Base-by-base conservation (phyloP, 345 rosid species). In the Populus davidiana region DNA sequence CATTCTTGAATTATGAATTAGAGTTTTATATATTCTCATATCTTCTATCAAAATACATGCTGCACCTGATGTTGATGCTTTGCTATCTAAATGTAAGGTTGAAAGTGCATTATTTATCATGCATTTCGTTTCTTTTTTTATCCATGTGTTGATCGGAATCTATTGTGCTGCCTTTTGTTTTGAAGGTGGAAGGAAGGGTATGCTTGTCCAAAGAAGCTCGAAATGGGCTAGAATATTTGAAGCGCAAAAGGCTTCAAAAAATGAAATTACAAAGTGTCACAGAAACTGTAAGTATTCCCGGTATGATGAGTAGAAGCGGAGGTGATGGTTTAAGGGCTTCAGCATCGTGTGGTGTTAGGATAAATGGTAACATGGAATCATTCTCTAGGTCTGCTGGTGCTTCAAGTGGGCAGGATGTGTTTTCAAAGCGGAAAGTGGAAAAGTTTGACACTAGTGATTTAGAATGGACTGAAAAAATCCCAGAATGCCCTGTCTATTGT, bases 141-240 rank as follows among this genome's bases (percentile, higher is more conserved):
- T 25, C 13, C 17, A 14, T 56, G 14, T 56, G 13, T 23, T 59
- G 74, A 52, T 63, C 10, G 3, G 44, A 66, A 52, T 52, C 47
- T 65, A 16, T 69, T 64, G 20, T 62, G 23, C 25, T 70, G 52
- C 56, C 62, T 79, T 69, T 7, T 73, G 81, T 67, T 82, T 76
- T 75, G 73, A 59, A 96, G 99, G 99, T 91, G 90, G 98, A 96
- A 86, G 93, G 99, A 82, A 88, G 97, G 87, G 90, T 86, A 54
- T 86, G 91, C 71, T 79, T 86, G 81, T 88, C 97, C 2, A 90
- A 88, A 82, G 97, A 92, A 82, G 91, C 86, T 59, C 81, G 79
- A 77, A 90, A 88, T 86, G 91, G 94, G 75, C 80, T 91, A 78
- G 96, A 96, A 76, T 84, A 73, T 80, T 87, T 94, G 88, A 96